Base-by-base conservation (phyloP, 768 basidiomycete species). In the Psilocybe sp. region DNA sequence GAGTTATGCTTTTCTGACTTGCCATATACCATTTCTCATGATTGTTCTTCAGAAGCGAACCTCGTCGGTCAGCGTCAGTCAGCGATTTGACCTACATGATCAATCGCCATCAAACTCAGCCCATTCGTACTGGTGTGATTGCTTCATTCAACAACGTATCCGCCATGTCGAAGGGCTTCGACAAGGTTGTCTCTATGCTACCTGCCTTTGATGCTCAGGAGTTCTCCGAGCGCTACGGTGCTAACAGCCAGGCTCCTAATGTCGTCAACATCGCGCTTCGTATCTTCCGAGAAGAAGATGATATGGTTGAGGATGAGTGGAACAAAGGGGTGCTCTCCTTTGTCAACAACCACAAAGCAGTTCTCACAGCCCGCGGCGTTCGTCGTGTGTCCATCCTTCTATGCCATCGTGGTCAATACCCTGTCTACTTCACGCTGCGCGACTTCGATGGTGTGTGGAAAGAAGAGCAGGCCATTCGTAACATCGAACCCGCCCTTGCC, bases 401-500 rank as follows among this genome's bases (percentile, higher is more conserved):
- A 54, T 98, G 97, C 73, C 87, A 92, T 44, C 85, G 80, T 50
- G 87, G 88, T 43, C 85, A 89, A 65, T 98, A 98, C 68, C 97
- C 97, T 5, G 82, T 89, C 61, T 98, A 95, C 78, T 92, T 85
- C 75, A 98, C 97, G 44, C 72, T 98, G 13, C 87, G 96, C 49
- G 82, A 86, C 45, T 72, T 75, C 52, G 78, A 82, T 37, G 84
- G 80, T 12, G 66, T 68, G 13, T 99, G 97, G 97, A 80, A 76
- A 43, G 97, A 99, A 77, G 92, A 98, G 66, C 84, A 92, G 65
- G 87, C 94, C 12, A 96, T 99, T 66, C 89, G 97, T 66, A 97
- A 98, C 73, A 94, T 97, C 52, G 97, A 99, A 66, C 97, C 97
- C 16, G 97, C 97, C 19, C 78, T 98, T 37, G 97, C 97, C 28